These are phyloP conservation scores for Cymbidium sinense DNA, from an alignment of 106 monocot genomes.

Conservation along the genomic window DNA sequence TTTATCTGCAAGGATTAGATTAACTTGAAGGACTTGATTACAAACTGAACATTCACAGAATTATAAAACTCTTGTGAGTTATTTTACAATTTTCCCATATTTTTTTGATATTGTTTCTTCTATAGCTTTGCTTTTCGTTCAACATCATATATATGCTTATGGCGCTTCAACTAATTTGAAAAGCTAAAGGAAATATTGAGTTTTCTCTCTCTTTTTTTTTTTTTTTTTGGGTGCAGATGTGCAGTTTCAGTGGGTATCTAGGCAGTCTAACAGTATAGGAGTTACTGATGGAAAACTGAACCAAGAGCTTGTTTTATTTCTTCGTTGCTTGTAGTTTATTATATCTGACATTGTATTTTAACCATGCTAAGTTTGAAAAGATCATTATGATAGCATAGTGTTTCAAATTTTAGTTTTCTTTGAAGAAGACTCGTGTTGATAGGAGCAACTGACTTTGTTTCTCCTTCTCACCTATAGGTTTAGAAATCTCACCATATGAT, in stretches of 20 bases:
- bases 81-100: too few species aligned
- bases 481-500: too few species aligned
- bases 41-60: too few species aligned
- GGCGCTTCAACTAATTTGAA: neutral
- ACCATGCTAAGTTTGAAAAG: neutral
- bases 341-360: neutral
- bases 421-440: too few species aligned
- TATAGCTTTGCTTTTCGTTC: too few species aligned
- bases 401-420: neutral
- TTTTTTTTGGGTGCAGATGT: neutral
- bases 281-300: neutral
- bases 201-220: neutral
- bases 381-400: neutral
- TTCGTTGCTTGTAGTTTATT: neutral
- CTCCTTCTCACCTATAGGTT: too few species aligned
- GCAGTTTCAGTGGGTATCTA: constrained; percentile 8
- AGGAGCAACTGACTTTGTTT: too few species aligned
- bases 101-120: neutral
- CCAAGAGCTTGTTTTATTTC: neutral
- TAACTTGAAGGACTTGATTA: too few species aligned
- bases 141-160: too few species aligned
- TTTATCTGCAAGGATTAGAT: too few species aligned
- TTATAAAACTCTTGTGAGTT: too few species aligned
- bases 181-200: neutral
- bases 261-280: constrained; percentile 4